A percentile compares a stretch with the other conserved stretches of the same genome.
Conservation (phyloP, 805 yeast species). For the Monosporozyma servazzii region DNA sequence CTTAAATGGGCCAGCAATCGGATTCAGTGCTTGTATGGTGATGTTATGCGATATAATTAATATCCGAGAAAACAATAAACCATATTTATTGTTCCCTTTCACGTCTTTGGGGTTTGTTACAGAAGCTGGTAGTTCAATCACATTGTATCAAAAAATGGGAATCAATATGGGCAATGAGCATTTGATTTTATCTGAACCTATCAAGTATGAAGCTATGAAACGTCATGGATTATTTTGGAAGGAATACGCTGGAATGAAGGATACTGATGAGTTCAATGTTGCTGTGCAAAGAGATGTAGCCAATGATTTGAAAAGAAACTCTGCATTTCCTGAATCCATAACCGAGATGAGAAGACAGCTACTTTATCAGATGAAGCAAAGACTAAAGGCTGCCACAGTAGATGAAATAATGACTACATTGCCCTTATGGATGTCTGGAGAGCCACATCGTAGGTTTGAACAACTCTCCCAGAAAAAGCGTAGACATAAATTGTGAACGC, state of each 20-base stretch:
- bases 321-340: constrained; percentile 32
- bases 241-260: neutral
- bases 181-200: constrained; percentile 42
- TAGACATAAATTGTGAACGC: constrained; percentile 8
- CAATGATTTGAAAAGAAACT: constrained; percentile 31
- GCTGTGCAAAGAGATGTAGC: constrained; percentile 4
- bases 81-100: constrained; percentile 63
- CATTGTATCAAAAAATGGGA: constrained; percentile 63
- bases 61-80: constrained; percentile 42
- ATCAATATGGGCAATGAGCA: constrained; percentile 67
- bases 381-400: constrained; percentile 12
- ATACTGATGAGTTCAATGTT: neutral
- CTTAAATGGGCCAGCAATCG: constrained; percentile 82
- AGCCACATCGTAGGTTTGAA: constrained; percentile 17
- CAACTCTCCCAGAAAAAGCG: constrained; percentile 11
- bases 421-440: constrained; percentile 22
- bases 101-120: constrained; percentile 72
- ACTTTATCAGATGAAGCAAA: neutral
- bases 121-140: constrained; percentile 67
- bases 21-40: constrained; percentile 63
- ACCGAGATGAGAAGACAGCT: constrained; percentile 33
- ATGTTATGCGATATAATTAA: constrained; percentile 67
- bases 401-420: constrained; percentile 16
- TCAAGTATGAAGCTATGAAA: neutral
- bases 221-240: neutral